Conservation (phyloP, 176 grass and related monocot genomes). For the Avena sativa region DNA sequence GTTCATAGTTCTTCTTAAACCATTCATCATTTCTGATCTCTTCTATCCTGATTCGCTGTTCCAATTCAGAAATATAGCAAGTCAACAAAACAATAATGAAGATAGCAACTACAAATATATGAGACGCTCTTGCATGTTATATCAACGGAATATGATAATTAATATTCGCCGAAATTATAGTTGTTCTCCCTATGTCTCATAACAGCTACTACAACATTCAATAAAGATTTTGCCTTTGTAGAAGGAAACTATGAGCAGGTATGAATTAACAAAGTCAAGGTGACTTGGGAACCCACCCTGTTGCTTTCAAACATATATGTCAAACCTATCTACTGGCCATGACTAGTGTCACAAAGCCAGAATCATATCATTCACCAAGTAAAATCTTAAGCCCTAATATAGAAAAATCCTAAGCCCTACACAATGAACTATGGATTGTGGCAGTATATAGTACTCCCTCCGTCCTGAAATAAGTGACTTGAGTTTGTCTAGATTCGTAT, state of each 20-base stretch:
- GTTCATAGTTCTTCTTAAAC: slow-evolving; percentile 91
- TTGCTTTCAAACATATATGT: slow-evolving; percentile 14
- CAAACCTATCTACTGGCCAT: not conserved
- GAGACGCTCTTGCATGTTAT: not conserved
- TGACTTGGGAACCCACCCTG: not conserved
- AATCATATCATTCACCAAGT: slow-evolving; percentile 2
- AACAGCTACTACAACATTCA: not conserved
- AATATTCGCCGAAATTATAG: not conserved
- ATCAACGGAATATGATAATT: not conserved
- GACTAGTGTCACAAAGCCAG: not conserved
- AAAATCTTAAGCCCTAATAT: not conserved
- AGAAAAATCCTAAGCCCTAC: not conserved
- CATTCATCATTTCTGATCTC: slow-evolving; percentile 92
- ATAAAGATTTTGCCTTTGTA: not conserved
- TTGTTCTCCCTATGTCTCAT: not conserved
- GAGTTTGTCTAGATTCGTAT: too few relatives aligned
- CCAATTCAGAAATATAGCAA: slow-evolving; percentile 43
- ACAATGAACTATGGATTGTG: not conserved
- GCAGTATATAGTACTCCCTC: not conserved
- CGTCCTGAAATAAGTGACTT: too few relatives aligned
- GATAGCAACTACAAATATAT: slow-evolving; percentile 21
- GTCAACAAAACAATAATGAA: slow-evolving; percentile 34
- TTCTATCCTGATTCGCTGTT: slow-evolving; percentile 93
- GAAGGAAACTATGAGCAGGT: slow-evolving; percentile 16
- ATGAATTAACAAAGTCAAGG: slow-evolving; percentile 20